Base-by-base conservation (phyloP, 768 basidiomycete species). In the Lactarius indigo region DNA sequence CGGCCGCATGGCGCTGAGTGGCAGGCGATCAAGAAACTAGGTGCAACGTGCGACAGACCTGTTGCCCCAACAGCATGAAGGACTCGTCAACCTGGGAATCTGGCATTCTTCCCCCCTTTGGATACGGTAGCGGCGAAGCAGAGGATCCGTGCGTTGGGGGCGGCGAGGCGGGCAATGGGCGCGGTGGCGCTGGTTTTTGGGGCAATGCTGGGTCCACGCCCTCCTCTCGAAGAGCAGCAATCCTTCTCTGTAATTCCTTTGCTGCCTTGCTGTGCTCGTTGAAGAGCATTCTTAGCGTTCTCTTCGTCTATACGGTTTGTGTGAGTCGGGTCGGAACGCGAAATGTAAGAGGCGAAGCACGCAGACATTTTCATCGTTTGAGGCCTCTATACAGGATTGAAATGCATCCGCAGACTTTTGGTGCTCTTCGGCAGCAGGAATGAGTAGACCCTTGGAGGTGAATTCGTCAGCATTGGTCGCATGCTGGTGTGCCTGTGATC, bases 61-160 rank as follows among this genome's bases (percentile, higher is more conserved):
- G 83, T 74, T 92, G 91, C 20, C 90, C 91, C 3, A 94, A 80
- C 2, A 94, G 81, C 92, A 94, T 92, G 72, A 94, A 94, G 0
- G 92, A 94, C 73, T 94, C 92, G 57, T 93, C 92, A 1, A 90
- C 89, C 69, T 79, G 78, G 1, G 80, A 80, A 30, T 80, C 78
- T 1, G 71, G 71, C 52, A 73, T 83, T 80, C 33, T 84, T 37
- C 35, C 35, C 84, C 68, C 89, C 82, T 63, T 79, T 76, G 64
- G 74, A 68, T 66, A 73, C 56, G 83, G 80, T 35, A 84, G 83
- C 20, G 83, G 80, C 3, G 79, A 81, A 1, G 83, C 74, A 30
- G 79, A 76, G 60, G 80, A 73, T 73, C 74, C 66, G 71, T 66
- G 61, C 20, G 72, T 64, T 3, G 67, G 67, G 13, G 70, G 64